Conservation (phyloP, 805 yeast species). For the Naumovozyma baii region DNA sequence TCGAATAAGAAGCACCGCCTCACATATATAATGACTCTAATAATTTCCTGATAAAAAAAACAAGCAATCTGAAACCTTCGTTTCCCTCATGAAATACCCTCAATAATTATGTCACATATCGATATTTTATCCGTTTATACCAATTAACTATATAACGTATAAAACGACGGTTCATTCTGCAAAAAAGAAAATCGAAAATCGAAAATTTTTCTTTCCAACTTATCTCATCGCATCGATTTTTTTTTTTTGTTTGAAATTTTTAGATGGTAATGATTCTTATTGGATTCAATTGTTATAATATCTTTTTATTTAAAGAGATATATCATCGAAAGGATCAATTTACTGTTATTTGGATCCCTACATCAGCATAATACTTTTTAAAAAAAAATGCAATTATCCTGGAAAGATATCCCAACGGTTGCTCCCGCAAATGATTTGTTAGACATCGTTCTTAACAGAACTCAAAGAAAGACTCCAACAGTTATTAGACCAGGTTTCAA, state of each 20-base stretch:
- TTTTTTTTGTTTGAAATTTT: too few relatives aligned
- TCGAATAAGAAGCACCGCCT: too few relatives aligned
- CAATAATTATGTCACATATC: too few relatives aligned
- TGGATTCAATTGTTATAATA: too few relatives aligned
- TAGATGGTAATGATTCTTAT: too few relatives aligned
- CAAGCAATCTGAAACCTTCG: not conserved
- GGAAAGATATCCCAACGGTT: conserved; percentile 97
- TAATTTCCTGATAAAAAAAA: not conserved
- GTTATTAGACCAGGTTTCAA: conserved; percentile 94
- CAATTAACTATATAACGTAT: not conserved
- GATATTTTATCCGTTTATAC: too few relatives aligned
- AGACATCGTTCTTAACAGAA: conserved; percentile 93
- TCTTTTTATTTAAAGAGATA: too few relatives aligned
- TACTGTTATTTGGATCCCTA: not conserved
- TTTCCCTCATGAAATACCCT: too few relatives aligned
- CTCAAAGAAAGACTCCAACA: conserved; percentile 99
- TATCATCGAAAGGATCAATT: too few relatives aligned
- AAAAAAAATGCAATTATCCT: conserved; percentile 75
- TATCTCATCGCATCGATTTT: conserved; percentile 21
- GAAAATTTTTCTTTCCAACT: conserved; percentile 7
- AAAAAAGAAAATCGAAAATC: not conserved
- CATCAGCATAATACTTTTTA: not conserved
- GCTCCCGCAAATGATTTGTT: conserved; percentile 85
- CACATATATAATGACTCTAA: too few relatives aligned
- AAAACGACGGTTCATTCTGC: not conserved